Conservation (phyloP, 805 yeast species). For the Jamesozyma rosinii region DNA sequence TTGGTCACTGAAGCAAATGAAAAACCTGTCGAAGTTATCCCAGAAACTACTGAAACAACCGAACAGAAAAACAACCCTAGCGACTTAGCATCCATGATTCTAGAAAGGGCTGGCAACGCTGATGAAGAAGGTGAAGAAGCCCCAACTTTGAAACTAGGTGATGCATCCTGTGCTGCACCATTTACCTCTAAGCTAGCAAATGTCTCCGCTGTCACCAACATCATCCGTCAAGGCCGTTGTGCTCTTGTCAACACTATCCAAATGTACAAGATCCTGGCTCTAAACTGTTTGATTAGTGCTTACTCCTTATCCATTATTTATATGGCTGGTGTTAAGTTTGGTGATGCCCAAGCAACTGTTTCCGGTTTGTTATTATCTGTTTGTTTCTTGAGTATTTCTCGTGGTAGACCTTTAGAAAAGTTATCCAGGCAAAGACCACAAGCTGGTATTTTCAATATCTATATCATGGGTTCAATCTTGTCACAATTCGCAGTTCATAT, state of each 20-base stretch:
- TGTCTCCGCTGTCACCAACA: constrained; percentile 85
- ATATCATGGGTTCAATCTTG: constrained; percentile 94
- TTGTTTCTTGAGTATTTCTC: constrained; percentile 89
- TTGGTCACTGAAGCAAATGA: constrained; percentile 46
- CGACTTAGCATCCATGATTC: constrained; percentile 37
- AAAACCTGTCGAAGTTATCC: constrained; percentile 30
- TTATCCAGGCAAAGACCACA: constrained; percentile 92
- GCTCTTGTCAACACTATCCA: constrained; percentile 95
- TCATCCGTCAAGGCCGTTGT: constrained; percentile 96
- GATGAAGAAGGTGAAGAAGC: constrained; percentile 57
- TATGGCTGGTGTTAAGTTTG: constrained; percentile 94
- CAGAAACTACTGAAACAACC: constrained; percentile 32
- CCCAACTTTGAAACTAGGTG: constrained; percentile 89
- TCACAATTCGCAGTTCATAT: constrained; percentile 96
- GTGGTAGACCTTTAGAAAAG: constrained; percentile 84
- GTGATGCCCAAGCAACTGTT: constrained; percentile 95
- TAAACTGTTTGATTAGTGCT: constrained; percentile 94
- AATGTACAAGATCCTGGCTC: constrained; percentile 95
- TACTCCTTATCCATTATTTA: constrained; percentile 89
- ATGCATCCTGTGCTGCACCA: constrained; percentile 98
- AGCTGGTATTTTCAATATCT: constrained; percentile 88
- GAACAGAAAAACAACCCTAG: constrained; percentile 43
- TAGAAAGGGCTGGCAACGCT: constrained; percentile 18
- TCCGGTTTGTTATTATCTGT: constrained; percentile 88
- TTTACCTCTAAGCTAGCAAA: constrained; percentile 89